phyloP scores from a whole-genome alignment of 306 rosid species.

The Gillenia trifoliata region DNA sequence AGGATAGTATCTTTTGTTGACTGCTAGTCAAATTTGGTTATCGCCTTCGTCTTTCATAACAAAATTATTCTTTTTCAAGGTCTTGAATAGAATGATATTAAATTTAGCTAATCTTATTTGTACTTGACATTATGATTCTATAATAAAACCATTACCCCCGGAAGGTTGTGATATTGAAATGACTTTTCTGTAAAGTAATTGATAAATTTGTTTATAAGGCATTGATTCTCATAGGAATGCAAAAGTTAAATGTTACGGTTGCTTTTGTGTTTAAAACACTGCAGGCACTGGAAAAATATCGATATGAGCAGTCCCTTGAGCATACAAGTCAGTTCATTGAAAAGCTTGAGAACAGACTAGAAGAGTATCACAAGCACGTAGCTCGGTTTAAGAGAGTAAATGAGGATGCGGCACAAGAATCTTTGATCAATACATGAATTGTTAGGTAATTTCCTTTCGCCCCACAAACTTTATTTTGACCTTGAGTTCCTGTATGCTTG shows the following conservation, averaged over 20 bases:
- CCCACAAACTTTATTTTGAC: not conserved
- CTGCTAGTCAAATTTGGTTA: too few relatives aligned
- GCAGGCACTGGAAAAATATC: conserved; percentile 75
- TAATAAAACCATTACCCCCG: too few relatives aligned
- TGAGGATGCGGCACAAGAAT: conserved; percentile 29
- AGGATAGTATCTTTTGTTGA: too few relatives aligned
- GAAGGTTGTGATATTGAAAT: too few relatives aligned
- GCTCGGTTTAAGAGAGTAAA: conserved; percentile 45
- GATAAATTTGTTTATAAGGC: not conserved
- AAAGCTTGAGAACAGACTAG: conserved; percentile 74
- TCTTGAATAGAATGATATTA: too few relatives aligned
- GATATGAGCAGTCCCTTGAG: conserved; percentile 69
- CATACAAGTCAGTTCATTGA: conserved; percentile 86
- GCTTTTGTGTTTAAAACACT: conserved; percentile 27
- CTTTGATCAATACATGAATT: conserved; percentile 11
- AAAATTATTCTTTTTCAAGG: too few relatives aligned
- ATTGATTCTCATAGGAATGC: not conserved
- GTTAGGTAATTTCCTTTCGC: not conserved
- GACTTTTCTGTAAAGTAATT: too few relatives aligned
- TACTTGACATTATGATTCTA: too few relatives aligned
- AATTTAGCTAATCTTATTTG: too few relatives aligned
- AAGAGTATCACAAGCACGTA: conserved; percentile 56
- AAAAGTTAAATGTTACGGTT: not conserved
- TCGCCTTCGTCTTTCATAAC: too few relatives aligned
- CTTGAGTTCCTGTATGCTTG: too few relatives aligned